A percentile compares a stretch with the other conserved stretches of the same genome.
phyloP scores from a whole-genome alignment of 805 yeast species.

The Saccharomycopsis guyanensis region DNA sequence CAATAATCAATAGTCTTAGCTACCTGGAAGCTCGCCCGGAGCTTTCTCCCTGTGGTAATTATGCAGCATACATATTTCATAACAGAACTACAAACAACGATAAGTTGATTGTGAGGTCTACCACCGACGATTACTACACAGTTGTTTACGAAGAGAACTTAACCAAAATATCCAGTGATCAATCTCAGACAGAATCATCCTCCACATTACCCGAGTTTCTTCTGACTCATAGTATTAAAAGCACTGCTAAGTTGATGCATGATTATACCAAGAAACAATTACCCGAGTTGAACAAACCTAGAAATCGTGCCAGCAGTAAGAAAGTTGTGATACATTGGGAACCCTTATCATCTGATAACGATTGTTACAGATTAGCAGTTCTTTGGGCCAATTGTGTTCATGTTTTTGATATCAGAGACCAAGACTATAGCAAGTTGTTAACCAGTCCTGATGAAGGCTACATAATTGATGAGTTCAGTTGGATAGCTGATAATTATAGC shows the following conservation, averaged over 20 bases:
- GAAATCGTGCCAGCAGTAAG: too few relatives aligned
- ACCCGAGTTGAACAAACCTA: background rate
- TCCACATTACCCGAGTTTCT: conserved; percentile 4
- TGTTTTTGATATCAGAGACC: conserved; percentile 1
- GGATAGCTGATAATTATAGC: conserved; percentile 1
- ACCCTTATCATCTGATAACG: background rate
- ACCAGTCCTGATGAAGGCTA: background rate
- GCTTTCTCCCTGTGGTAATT: conserved; percentile 9
- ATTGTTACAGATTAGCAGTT: background rate
- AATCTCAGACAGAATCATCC: background rate
- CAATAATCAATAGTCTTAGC: conserved; percentile 7
- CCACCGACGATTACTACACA: conserved; percentile 1
- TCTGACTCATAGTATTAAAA: conserved; percentile 2
- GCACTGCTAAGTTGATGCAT: background rate
- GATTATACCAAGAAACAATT: background rate
- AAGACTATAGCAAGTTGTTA: background rate
- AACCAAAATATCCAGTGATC: background rate
- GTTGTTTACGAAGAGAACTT: conserved; percentile 9
- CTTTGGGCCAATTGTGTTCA: background rate
- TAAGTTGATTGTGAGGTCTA: conserved; percentile 11
- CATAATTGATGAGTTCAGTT: background rate
- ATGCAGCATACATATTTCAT: conserved; percentile 13
- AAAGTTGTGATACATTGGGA: too few relatives aligned
- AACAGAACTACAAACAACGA: background rate
- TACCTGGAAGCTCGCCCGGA: conserved; percentile 3